Evolutionary conservation across 768 basidiomycete genomes (phyloP).

Genomic region (Pilatotrama ljubarskyi): DNA sequence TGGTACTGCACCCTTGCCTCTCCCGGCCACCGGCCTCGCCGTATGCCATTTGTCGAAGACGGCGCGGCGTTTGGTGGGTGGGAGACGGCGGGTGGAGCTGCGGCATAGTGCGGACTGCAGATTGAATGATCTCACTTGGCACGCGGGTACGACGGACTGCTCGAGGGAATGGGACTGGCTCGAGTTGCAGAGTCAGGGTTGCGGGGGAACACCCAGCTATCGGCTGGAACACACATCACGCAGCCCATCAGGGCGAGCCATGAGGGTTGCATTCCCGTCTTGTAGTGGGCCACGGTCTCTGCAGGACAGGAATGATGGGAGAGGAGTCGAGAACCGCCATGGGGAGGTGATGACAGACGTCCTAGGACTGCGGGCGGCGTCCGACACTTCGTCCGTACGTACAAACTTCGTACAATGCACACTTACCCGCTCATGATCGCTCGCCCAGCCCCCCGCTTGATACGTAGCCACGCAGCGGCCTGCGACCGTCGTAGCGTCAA

Average conservation of each 20-base stretch:
- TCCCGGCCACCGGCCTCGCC: slow-evolving; percentile 11
- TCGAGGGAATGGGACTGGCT: background rate
- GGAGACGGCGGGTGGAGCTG: background rate
- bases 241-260: background rate
- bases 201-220: too few relatives aligned
- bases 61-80: background rate
- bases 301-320: background rate
- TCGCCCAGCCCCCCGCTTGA: slow-evolving; percentile 2
- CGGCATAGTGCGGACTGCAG: background rate
- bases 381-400: slow-evolving; percentile 6
- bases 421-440: background rate
- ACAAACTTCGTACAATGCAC: slow-evolving; percentile 9
- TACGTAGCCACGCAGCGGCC: slow-evolving; percentile 3
- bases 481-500: background rate
- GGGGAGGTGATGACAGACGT: slow-evolving; percentile 8
- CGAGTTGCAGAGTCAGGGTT: background rate
- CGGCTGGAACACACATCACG: background rate
- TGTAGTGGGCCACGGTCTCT: too few relatives aligned
- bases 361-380: slow-evolving; percentile 1
- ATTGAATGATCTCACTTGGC: too few relatives aligned
- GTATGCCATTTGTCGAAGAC: background rate
- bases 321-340: slow-evolving; percentile 2
- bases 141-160: too few relatives aligned
- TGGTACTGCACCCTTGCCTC: background rate
- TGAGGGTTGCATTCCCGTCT: too few relatives aligned